Evolutionary conservation across 768 basidiomycete genomes (phyloP).

Genomic region (Hortiboletus flavorubellus): DNA sequence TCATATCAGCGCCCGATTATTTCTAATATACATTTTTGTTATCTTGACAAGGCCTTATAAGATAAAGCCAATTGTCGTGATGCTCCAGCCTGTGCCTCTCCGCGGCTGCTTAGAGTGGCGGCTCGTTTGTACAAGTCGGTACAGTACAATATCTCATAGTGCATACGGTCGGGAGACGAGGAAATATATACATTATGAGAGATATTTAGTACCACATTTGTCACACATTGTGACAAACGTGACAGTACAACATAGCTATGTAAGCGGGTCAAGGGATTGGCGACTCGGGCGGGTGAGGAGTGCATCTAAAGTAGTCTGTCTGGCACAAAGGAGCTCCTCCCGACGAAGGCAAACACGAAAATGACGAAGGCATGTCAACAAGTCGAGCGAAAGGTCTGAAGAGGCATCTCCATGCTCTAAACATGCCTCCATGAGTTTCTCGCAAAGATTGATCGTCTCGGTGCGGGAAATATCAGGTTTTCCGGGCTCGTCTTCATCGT

Average conservation of each 20-base stretch:
- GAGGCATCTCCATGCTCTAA: too few relatives aligned
- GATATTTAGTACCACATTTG: too few relatives aligned
- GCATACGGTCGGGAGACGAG: background rate
- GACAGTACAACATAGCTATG: background rate
- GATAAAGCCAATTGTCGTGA: too few relatives aligned
- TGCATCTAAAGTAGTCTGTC: background rate
- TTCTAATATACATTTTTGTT: too few relatives aligned
- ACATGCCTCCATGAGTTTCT: too few relatives aligned
- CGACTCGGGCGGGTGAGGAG: background rate
- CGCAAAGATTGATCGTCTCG: too few relatives aligned
- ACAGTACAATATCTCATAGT: background rate
- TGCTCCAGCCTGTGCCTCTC: background rate
- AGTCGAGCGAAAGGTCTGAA: too few relatives aligned
- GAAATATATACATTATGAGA: too few relatives aligned
- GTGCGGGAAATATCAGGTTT: too few relatives aligned
- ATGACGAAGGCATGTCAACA: background rate
- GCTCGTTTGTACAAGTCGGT: constrained; percentile 20
- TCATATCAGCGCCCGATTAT: too few relatives aligned
- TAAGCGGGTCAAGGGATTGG: background rate
- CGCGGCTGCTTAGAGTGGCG: constrained; percentile 10
- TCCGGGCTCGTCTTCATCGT: too few relatives aligned
- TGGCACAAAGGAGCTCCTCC: background rate
- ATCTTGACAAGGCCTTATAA: too few relatives aligned
- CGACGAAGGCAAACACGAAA: background rate
- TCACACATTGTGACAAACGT: background rate